Percentiles rank a stretch among this genome's conserved stretches.
Conservation (phyloP, 495 filamentous ascomycete genomes). For the Penicillium cataractarum region DNA sequence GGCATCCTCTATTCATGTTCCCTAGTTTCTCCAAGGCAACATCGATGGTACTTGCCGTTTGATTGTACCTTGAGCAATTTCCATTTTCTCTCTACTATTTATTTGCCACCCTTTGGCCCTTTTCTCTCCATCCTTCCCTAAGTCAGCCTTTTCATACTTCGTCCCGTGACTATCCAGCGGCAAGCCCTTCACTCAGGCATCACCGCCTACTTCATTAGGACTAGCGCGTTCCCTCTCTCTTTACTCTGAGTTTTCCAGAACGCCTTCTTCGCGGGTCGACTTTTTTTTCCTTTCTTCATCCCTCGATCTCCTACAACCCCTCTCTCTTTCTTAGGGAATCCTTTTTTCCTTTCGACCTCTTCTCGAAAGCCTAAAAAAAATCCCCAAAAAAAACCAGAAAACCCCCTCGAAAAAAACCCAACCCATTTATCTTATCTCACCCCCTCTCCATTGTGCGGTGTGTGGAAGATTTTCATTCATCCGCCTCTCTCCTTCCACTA, state of each 20-base stretch:
- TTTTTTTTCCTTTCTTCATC: slow-evolving; percentile 38
- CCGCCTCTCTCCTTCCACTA: slow-evolving; percentile 27
- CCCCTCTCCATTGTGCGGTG: slow-evolving; percentile 44
- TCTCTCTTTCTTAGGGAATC: slow-evolving; percentile 44
- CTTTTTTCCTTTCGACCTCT: slow-evolving; percentile 44
- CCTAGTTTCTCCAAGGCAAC: not conserved
- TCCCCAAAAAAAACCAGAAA: slow-evolving; percentile 46
- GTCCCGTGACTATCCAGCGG: slow-evolving; percentile 11
- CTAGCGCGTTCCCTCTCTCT: slow-evolving; percentile 32
- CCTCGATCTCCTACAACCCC: slow-evolving; percentile 43
- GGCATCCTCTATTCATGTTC: not conserved
- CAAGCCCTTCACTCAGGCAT: slow-evolving; percentile 31
- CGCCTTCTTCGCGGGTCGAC: slow-evolving; percentile 46
- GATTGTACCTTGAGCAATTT: too few species aligned
- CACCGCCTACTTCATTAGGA: slow-evolving; percentile 18
- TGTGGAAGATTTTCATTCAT: slow-evolving; percentile 43
- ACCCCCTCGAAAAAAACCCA: slow-evolving; percentile 28
- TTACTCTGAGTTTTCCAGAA: slow-evolving; percentile 45
- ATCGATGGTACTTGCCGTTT: not conserved
- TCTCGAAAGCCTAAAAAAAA: slow-evolving; percentile 52
- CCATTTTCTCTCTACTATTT: not conserved
- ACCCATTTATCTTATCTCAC: slow-evolving; percentile 39
- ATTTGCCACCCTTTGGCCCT: not conserved
- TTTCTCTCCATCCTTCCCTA: not conserved
- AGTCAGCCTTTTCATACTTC: not conserved